These are phyloP conservation scores for Durotheca rogersii DNA, from an alignment of 495 filamentous ascomycete genomes.

Conservation along the genomic window DNA sequence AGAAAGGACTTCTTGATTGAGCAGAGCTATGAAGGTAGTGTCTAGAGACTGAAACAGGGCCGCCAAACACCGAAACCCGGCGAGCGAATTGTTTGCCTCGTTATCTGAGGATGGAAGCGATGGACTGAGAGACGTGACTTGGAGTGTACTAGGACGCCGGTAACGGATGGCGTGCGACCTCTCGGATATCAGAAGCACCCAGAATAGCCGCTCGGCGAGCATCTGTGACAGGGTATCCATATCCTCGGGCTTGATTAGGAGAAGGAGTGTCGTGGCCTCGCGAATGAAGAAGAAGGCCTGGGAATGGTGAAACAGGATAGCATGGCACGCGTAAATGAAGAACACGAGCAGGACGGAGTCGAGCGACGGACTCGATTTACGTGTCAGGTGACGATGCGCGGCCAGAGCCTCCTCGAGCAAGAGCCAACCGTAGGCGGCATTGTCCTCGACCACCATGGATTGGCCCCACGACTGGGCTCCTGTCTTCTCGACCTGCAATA, in stretches of 20 bases:
- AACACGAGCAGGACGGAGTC: slow-evolving; percentile 65
- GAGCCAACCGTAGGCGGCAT: slow-evolving; percentile 34
- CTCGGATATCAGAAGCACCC: slow-evolving; percentile 64
- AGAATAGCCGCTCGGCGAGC: slow-evolving; percentile 52
- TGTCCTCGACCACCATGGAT: slow-evolving; percentile 16
- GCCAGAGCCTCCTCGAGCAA: slow-evolving; percentile 34
- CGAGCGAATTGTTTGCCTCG: slow-evolving; percentile 51
- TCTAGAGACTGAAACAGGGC: slow-evolving; percentile 68
- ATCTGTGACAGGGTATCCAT: slow-evolving; percentile 44
- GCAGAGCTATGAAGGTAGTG: slow-evolving; percentile 61
- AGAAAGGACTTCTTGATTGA: slow-evolving; percentile 58
- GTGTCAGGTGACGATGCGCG: slow-evolving; percentile 22
- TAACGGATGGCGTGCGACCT: slow-evolving; percentile 73
- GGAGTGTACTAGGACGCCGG: slow-evolving; percentile 63
- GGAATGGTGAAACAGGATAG: slow-evolving; percentile 61
- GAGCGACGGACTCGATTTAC: slow-evolving; percentile 49
- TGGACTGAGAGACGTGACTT: slow-evolving; percentile 46
- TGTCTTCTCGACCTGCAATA: slow-evolving; percentile 39
- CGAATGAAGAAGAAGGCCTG: slow-evolving; percentile 63
- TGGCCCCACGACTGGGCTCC: slow-evolving; percentile 10
- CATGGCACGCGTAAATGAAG: slow-evolving; percentile 70
- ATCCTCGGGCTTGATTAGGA: slow-evolving; percentile 41
- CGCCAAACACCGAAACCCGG: slow-evolving; percentile 62
- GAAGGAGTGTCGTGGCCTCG: slow-evolving; percentile 57
- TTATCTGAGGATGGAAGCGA: slow-evolving; percentile 20